These are phyloP conservation scores for Zostera marina DNA, from an alignment of 116 monocot species.

Conservation along the genomic window DNA sequence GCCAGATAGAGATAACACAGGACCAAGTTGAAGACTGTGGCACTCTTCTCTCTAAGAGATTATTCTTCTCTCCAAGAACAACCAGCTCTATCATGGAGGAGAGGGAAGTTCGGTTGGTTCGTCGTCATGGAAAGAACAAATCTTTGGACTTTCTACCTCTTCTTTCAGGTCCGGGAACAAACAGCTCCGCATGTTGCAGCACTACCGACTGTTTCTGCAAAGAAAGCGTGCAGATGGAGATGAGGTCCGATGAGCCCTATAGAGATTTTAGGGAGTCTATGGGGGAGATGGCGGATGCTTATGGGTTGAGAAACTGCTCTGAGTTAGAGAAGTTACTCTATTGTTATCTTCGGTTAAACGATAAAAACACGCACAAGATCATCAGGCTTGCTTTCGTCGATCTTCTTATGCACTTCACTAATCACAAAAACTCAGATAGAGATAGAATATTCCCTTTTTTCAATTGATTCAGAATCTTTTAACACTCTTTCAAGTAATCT, in stretches of 20 bases:
- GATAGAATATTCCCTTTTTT: too few species aligned
- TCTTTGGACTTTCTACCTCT: neutral
- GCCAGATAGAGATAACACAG: too few species aligned
- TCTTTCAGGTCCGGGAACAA: neutral
- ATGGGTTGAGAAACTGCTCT: conserved; percentile 23
- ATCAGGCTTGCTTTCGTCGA: conserved; percentile 2
- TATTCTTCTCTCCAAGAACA: conserved; percentile 46
- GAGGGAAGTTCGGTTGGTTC: conserved; percentile 4
- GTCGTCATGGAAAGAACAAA: conserved; percentile 3
- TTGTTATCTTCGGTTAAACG: conserved; percentile 23
- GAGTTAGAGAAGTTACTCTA: conserved; percentile 24
- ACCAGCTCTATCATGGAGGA: conserved; percentile 58
- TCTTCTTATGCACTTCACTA: neutral
- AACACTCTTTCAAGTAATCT: too few species aligned
- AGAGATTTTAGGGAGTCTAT: conserved; percentile 38
- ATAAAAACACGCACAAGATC: neutral
- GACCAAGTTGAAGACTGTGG: too few species aligned
- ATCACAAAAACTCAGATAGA: too few species aligned
- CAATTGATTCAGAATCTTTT: too few species aligned
- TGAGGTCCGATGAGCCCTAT: conserved; percentile 18
- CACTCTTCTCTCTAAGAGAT: conserved; percentile 9
- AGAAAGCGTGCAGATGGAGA: neutral
- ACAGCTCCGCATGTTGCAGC: neutral
- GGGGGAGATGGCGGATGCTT: conserved; percentile 49
- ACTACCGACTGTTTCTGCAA: neutral